Base-by-base conservation (phyloP, 2,329 filamentous ascomycete species). In the Rasamsonia emersonii region DNA sequence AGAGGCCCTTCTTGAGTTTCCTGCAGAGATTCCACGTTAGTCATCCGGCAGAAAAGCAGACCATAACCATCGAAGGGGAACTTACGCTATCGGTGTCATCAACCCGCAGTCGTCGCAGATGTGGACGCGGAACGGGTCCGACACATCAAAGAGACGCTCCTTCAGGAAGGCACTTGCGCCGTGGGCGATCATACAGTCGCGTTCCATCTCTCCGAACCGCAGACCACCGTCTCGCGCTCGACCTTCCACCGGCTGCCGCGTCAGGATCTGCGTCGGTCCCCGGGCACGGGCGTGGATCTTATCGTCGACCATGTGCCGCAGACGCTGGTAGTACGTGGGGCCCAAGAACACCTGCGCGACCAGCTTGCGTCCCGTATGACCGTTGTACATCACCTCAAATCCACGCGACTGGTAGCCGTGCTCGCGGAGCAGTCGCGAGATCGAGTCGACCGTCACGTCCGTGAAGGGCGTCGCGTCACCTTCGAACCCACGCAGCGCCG, bases 131-230 rank as follows among this genome's bases (percentile, higher is more conserved):
- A 96, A 98, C 21, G 91, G 89, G 67, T 98, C 91, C 32, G 86
- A 94, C 30, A 98, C 91, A 58, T 96, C 89, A 52, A 98, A 95
- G 37, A 98, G 66, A 51, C 91, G 78, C 70, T 98, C 91, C 67
- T 98, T 98, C 54, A 98, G 66, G 74, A 98, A 98, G 2, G 88
- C 82, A 33, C 86, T 89, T 3, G 93, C 91, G 56, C 91, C 91
- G 59, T 98, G 93, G n/a, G 93, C 86, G 68, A 98, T 98, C 91
- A 98, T 98, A 61, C 91, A 98, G 76, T 98, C 93, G 68, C 93
- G 89, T 65, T 98, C 93, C 91, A 98, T 98, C 71, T 98, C 91
- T 79, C 91, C 91, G 77, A 98, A 98, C 57, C 93, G 89, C 26
- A 98, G 74, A 70, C 91, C 91, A 73, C 91, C 91, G 58, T 98